Evolutionary conservation across 257 asterid species (phyloP).

Genomic region (Avicennia marina): DNA sequence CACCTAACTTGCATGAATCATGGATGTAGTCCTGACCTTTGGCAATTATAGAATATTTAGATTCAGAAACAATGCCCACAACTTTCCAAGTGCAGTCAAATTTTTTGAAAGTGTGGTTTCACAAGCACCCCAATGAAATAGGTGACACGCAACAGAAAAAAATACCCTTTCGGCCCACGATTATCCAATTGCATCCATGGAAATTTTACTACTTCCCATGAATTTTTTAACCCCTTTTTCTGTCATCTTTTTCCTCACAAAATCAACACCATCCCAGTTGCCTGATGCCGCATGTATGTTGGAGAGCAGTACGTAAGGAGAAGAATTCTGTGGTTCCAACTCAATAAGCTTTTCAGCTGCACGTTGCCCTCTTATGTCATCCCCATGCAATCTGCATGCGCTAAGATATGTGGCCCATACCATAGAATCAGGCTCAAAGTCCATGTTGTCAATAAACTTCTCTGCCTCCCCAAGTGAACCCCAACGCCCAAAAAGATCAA

Average conservation of each 20-base stretch:
- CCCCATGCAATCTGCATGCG: conserved; percentile 89
- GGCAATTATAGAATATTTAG: conserved; percentile 8
- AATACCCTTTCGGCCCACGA: conserved; percentile 23
- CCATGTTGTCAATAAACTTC: conserved; percentile 51
- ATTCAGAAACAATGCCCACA: conserved; percentile 17
- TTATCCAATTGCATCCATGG: conserved; percentile 53
- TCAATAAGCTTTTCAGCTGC: conserved; percentile 79
- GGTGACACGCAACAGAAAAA: conserved; percentile 37
- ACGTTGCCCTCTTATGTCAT: conserved; percentile 55
- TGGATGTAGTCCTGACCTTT: conserved; percentile 1
- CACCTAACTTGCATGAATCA: neutral
- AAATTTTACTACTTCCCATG: conserved; percentile 65
- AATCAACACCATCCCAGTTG: conserved; percentile 67
- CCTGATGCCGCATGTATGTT: conserved; percentile 77
- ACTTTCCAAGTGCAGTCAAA: conserved; percentile 29
- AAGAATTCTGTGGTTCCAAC: conserved; percentile 67
- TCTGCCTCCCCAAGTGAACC: conserved; percentile 81
- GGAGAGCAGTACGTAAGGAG: conserved; percentile 76
- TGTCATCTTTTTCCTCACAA: conserved; percentile 59
- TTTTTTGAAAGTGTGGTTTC: conserved; percentile 26
- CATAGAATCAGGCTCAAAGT: conserved; percentile 61
- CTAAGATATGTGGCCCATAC: conserved; percentile 81
- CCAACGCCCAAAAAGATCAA: conserved; percentile 88
- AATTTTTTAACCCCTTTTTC: conserved; percentile 62
- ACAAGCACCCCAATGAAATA: conserved; percentile 24